These are phyloP conservation scores for Ophiostoma tasmaniense DNA, from an alignment of 2,329 filamentous ascomycete genomes.

Conservation along the genomic window DNA sequence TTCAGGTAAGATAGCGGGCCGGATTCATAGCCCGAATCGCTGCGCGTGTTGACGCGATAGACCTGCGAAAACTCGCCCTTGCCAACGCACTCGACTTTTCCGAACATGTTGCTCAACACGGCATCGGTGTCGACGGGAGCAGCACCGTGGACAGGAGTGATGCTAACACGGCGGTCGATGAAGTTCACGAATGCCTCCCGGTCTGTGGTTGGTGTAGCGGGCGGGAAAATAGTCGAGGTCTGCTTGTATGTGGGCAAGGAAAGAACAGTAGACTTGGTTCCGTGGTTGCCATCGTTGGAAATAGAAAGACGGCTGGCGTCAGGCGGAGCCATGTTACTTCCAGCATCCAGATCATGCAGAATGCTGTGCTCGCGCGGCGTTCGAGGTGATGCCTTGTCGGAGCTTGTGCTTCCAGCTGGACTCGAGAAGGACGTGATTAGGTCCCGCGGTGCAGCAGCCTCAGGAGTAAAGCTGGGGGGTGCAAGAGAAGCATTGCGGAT, in stretches of 20 bases:
- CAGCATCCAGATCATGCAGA: constrained; percentile 13
- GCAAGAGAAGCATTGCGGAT: constrained; percentile 13
- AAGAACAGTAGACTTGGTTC: constrained; percentile 26
- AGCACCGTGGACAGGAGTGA: constrained; percentile 61
- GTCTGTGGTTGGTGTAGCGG: constrained; percentile 72
- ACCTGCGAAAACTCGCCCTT: constrained; percentile 91
- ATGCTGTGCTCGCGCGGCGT: constrained; percentile 62
- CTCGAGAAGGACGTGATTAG: constrained; percentile 22
- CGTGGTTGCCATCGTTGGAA: constrained; percentile 41
- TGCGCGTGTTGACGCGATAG: constrained; percentile 59
- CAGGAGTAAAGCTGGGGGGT: constrained; percentile 10
- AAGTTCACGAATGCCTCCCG: constrained; percentile 45
- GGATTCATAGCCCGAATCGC: constrained; percentile 14
- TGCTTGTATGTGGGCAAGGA: constrained; percentile 21
- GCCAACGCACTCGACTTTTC: constrained; percentile 70
- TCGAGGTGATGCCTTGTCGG: constrained; percentile 50
- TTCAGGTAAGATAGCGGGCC: constrained; percentile 31
- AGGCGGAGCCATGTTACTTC: constrained; percentile 49
- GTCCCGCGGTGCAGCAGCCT: background rate
- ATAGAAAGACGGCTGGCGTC: constrained; percentile 81
- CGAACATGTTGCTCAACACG: constrained; percentile 65
- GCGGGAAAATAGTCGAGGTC: constrained; percentile 39
- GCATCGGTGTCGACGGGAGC: constrained; percentile 68
- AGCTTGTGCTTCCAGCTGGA: constrained; percentile 48
- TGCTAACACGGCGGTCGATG: constrained; percentile 48